Base-by-base conservation (phyloP, 495 filamentous ascomycete species). In the Aspergillus bridgeri region DNA sequence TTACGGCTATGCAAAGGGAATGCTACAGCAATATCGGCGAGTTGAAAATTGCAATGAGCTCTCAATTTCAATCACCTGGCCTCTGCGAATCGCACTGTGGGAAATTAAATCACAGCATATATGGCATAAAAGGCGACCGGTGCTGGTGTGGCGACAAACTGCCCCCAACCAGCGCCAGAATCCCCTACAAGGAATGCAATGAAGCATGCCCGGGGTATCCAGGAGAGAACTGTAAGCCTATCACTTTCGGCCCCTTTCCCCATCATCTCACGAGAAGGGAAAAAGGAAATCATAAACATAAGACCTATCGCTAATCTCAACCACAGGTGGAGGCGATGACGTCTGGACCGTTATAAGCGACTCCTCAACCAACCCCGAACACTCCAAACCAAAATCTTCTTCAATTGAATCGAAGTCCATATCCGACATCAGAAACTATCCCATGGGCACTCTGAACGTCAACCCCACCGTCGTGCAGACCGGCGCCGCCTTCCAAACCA, bases 101-200 rank as follows among this genome's bases (percentile, higher is more conserved):
- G 4, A 53, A 56, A 5, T 58, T 52, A 7, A 60, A 60, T 22
- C 69, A 68, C 50, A 56, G 63, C 15, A 58, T 78, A 19, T 69
- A 64, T 23, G 76, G 62, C 17, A 56, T 72, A 23, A 70, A 65
- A 20, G 75, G 71, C 20, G 56, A 56, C 6, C 56, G 69, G 42
- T 79, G 76, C 61, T 67, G 53, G 42, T 79, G 76, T 61, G 68
- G 70, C 9, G 64, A 75, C 51, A 29, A 65, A 25, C 46, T 72
- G 2, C 75, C 76, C 5, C 50, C 63, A 3, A 17, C 59, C 9
- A 60, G 60, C 23, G 62, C 54, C 44, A 69, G 71, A 61, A 54
- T 74, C 17, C 63, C 65, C 33, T 64, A 69, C 52, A 66, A 65
- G 5, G 42, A 71, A 53, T 79, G 76, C 63, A 62, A 65, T 27